Evolutionary conservation across 257 asterid genomes (phyloP), one percentile per base, ranked within the genome.

Genomic region (Solanum paucissectum): DNA sequence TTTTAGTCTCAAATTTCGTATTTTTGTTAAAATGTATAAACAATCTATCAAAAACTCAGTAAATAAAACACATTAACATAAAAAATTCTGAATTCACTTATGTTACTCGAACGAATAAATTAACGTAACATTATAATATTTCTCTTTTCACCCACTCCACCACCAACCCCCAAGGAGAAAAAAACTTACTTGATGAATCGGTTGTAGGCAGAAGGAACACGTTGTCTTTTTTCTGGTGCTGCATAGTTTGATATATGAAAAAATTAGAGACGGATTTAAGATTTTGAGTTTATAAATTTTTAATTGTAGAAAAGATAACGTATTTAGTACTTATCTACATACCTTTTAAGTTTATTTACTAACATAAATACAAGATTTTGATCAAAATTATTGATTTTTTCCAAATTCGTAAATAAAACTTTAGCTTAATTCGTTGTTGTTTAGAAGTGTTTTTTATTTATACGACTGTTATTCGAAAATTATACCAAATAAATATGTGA

Each of bases 191-290:
- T 87, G 79, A 87, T 87, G 83, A 87, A 87, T 69, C 73, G 79
- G 12, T 87, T 87, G 86, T 87, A 87, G 1, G 87, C 86, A 12
- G 89, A 87, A 14, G 89, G 89, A 62, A 83, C 83, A 27, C 89
- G 87, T 11, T 81, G 89, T 33, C 87, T 81, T 85, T 81, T 87
- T 72, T 81, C 89, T 3, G 73, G 83, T 25, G 89, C 89, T 87
- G 89, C 87, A 33, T 33, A 25, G 16, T n/a, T 74, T 73, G 9
- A 23, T 46, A 79, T 27, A 25, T 49, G 38, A 20, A 4, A 8
- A 14, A n/a, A n/a, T 12, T 14, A 32, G 44, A 18, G 10, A 8
- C 14, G 2, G 2, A 72, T 18, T 33, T 10, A 72, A 18, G 5
- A 71, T 32, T 52, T 71, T 7, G 5, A 32, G 1, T 32, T 7